Evolutionary conservation across 371 early-diverging fungal genomes (phyloP).

Genomic region (Coemansia sp.): DNA sequence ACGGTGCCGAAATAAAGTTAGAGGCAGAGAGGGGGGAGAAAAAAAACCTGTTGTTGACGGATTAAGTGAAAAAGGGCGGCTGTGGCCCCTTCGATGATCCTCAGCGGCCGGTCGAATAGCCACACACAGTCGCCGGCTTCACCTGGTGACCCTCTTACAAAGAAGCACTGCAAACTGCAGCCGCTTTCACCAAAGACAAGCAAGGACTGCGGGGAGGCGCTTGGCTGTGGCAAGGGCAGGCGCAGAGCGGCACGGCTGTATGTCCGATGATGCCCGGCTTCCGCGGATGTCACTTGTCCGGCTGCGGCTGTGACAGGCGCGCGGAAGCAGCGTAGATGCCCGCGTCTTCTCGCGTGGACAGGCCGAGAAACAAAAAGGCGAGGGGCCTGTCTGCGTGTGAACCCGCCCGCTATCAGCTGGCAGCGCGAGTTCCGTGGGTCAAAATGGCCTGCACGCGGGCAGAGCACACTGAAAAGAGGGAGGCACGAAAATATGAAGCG

Average conservation of each 20-base stretch:
- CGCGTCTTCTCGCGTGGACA: not conserved
- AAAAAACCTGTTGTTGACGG: constrained; percentile 4
- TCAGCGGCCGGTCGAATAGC: not conserved
- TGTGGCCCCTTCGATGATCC: constrained; percentile 2
- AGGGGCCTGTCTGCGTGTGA: not conserved
- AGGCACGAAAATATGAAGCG: not conserved
- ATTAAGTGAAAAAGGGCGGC: constrained; percentile 3
- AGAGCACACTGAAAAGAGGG: not conserved
- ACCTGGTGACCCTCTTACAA: constrained; percentile 1
- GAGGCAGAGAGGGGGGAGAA: not conserved
- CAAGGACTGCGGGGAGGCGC: constrained; percentile 6
- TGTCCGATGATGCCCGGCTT: not conserved
- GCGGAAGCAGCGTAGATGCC: not conserved
- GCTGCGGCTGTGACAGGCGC: not conserved
- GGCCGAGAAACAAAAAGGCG: not conserved
- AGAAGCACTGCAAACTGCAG: not conserved
- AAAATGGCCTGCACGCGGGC: not conserved
- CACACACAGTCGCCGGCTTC: not conserved
- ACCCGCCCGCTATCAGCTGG: constrained; percentile 2
- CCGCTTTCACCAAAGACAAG: not conserved
- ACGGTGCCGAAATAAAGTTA: constrained; percentile 2
- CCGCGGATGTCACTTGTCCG: not conserved
- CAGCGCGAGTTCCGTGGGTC: not conserved
- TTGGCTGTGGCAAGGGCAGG: constrained; percentile 2
- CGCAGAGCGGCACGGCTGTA: not conserved